Evolutionary conservation across 1,284 basidiomycete genomes (phyloP).

Genomic region (Sparassis latifolia): DNA sequence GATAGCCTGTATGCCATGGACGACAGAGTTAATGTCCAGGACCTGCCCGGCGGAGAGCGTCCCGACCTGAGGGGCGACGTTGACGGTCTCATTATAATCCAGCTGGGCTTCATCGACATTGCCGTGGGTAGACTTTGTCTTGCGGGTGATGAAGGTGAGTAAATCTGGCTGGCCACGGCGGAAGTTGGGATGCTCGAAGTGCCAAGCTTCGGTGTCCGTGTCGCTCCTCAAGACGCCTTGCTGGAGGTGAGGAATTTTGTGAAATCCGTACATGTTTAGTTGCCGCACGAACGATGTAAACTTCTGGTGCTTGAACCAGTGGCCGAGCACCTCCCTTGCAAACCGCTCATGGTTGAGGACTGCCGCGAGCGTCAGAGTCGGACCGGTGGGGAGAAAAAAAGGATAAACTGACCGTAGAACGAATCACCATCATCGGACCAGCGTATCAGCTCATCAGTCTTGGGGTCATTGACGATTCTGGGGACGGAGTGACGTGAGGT

Average conservation of each 20-base stretch:
- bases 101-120: slow-evolving; percentile 18
- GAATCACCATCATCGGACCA: slow-evolving; percentile 90
- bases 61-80: slow-evolving; percentile 14
- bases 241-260: slow-evolving; percentile 93
- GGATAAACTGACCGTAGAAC: slow-evolving; percentile 26
- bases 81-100: slow-evolving; percentile 20
- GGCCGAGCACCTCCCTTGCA: slow-evolving; percentile 83
- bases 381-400: slow-evolving; percentile 1
- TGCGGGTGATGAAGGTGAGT: slow-evolving; percentile 83
- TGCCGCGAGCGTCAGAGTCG: slow-evolving; percentile 25
- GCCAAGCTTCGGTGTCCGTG: slow-evolving; percentile 84
- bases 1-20: slow-evolving; percentile 83
- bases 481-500: background rate
- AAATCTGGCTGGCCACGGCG: slow-evolving; percentile 86
- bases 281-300: slow-evolving; percentile 94
- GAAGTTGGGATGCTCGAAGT: slow-evolving; percentile 91
- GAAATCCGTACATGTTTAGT: slow-evolving; percentile 97
- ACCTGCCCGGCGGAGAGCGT: slow-evolving; percentile 41
- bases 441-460: slow-evolving; percentile 78
- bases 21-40: slow-evolving; percentile 70
- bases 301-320: slow-evolving; percentile 96
- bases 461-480: slow-evolving; percentile 89
- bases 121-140: slow-evolving; percentile 43
- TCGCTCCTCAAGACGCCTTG: slow-evolving; percentile 87
- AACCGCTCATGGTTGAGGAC: slow-evolving; percentile 94